Evolutionary conservation across 306 rosid genomes (phyloP).

Genomic region (Phaseolus lunatus): DNA sequence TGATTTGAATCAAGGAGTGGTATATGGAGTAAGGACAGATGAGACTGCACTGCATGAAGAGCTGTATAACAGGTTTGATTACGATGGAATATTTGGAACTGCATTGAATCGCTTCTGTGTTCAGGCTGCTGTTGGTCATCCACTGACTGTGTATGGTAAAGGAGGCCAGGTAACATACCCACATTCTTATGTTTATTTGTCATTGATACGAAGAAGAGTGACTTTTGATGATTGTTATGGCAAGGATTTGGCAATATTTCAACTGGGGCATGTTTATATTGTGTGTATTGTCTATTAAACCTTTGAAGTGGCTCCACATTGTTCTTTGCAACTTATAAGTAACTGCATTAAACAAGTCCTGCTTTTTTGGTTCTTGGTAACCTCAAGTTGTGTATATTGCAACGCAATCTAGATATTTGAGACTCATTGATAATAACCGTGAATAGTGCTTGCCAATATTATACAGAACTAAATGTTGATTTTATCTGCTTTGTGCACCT

Average conservation of each 20-base stretch:
- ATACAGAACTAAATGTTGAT: background rate
- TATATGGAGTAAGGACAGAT: conserved; percentile 84
- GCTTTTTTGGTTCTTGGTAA: background rate
- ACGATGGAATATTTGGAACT: conserved; percentile 94
- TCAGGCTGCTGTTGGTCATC: conserved; percentile 98
- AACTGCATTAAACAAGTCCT: background rate
- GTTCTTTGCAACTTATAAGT: conserved; percentile 5
- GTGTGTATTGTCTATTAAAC: background rate
- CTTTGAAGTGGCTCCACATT: conserved; percentile 19
- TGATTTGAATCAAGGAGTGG: conserved; percentile 96
- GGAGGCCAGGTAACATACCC: conserved; percentile 90
- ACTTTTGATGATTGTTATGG: conserved; percentile 17
- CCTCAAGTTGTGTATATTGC: background rate
- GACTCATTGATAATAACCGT: conserved; percentile 1
- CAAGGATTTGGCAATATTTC: conserved; percentile 1
- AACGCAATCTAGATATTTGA: conserved; percentile 5
- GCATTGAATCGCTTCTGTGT: conserved; percentile 96
- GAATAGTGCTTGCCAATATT: background rate
- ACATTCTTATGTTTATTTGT: conserved; percentile 10
- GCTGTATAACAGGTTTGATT: conserved; percentile 82
- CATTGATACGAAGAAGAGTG: conserved; percentile 29
- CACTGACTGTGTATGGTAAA: conserved; percentile 97
- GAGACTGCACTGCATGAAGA: conserved; percentile 92
- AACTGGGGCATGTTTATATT: conserved; percentile 8
- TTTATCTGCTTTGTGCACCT: conserved; percentile 10